Base-by-base conservation (phyloP, 768 basidiomycete species). In the Lanmaoa pseudosensibilis region DNA sequence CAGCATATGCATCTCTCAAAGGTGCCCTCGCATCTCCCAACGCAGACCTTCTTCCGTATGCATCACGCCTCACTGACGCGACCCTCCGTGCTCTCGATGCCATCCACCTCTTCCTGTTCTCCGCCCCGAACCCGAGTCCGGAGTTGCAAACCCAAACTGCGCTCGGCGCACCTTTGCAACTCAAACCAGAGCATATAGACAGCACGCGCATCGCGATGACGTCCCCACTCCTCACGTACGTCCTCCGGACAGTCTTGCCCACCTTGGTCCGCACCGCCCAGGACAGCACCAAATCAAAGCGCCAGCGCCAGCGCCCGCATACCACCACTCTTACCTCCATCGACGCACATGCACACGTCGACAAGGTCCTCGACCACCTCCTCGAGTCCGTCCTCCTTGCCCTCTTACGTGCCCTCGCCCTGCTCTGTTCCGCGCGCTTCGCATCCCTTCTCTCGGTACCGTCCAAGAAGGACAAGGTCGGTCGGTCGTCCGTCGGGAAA, bases 211-310 rank as follows among this genome's bases (percentile, higher is more conserved):
- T 71, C 4, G 59, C 63, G 2, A 36, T 69, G 57, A 47, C 44
- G 12, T 65, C 65, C 8, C 69, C 69, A 8, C 60, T 71, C 34
- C 59, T 71, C 32, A 51, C 48, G 45, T 67, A 62, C 27, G 25
- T 63, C 57, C 59, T 72, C 34, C 65, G 52, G 8, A 57, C 56
- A 6, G 61, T 56, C 13, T 23, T 73, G n/a, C 69, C 58, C 10
- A 13, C 56, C 5, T 37, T 72, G 3, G 33, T 65, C 30, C 38
- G 39, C 16, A 52, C 45, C 8, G 43, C 19, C 25, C 60, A 58
- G 2, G 59, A 64, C 16, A 44, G 8, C 19, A 50, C 34, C 54
- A 62, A 52, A 27, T 41, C 41, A 16, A 68, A 55, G 47, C 67
- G 58, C 21, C 54, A 32, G 16, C 57, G 51, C 23, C 62, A 48